Conservation (phyloP, 2,329 filamentous ascomycete species). For the Ophiognomonia clavigignenti-juglandacearum region DNA sequence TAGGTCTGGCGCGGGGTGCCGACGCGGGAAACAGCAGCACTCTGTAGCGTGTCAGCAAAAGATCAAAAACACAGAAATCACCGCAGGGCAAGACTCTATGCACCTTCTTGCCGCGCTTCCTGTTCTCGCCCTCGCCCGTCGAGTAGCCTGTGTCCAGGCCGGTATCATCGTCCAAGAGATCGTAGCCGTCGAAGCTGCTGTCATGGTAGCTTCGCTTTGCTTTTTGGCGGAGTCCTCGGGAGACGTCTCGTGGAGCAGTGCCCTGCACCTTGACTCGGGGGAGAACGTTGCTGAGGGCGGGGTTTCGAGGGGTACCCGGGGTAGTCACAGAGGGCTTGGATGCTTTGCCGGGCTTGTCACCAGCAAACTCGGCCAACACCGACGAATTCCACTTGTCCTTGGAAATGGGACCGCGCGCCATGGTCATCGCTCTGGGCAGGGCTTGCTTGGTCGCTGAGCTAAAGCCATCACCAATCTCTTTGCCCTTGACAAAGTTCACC, state of each 20-base stretch:
- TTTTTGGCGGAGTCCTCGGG: slow-evolving; percentile 58
- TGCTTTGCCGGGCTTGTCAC: slow-evolving; percentile 35
- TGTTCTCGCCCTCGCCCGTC: slow-evolving; percentile 62
- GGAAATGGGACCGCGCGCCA: slow-evolving; percentile 53
- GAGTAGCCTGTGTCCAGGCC: slow-evolving; percentile 60
- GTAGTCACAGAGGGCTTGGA: slow-evolving; percentile 47
- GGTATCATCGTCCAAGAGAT: slow-evolving; percentile 63
- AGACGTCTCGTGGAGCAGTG: slow-evolving; percentile 36
- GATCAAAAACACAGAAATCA: slow-evolving; percentile 19
- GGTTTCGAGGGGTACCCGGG: slow-evolving; percentile 45
- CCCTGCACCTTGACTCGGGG: slow-evolving; percentile 35
- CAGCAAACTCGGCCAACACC: slow-evolving; percentile 52
- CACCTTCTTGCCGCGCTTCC: slow-evolving; percentile 65
- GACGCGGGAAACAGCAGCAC: slow-evolving; percentile 30
- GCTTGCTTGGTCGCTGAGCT: slow-evolving; percentile 36
- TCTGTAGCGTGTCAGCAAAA: slow-evolving; percentile 43
- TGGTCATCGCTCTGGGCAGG: slow-evolving; percentile 48
- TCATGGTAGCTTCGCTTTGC: slow-evolving; percentile 75
- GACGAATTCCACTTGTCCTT: slow-evolving; percentile 53
- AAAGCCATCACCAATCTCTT: slow-evolving; percentile 51
- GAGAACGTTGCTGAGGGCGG: slow-evolving; percentile 21
- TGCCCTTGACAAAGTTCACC: slow-evolving; percentile 47
- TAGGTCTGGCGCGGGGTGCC: slow-evolving; percentile 38
- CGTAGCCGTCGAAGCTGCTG: slow-evolving; percentile 47
- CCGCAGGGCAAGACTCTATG: slow-evolving; percentile 23